Base-by-base conservation (phyloP, 495 filamentous ascomycete species). In the Platismatia glauca region DNA sequence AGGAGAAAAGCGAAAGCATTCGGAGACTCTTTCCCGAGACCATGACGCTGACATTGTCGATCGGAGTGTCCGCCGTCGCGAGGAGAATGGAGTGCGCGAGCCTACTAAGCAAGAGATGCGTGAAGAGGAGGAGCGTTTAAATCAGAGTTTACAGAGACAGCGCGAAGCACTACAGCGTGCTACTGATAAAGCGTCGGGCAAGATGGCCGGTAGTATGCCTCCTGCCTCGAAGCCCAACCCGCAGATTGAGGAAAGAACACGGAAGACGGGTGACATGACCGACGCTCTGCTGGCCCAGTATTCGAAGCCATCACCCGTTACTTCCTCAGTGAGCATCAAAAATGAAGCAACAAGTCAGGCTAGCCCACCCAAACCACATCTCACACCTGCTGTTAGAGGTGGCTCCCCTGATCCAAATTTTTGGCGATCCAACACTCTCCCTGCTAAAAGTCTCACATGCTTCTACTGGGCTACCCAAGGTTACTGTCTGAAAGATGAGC, bases 1-100 rank as follows among this genome's bases (percentile, higher is more conserved):
- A 41, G 55, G 55, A 37, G 55, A 58, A 31, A 58, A 58, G 18
- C 34, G 55, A 38, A 58, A 58, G 55, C 55, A 34, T 24, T 37
- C n/a, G 20, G 55, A 58, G 15, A 38, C n/a, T 0, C 33, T 53
- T 12, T 22, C 29, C 3, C 50, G 50, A 33, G 22, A 58, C 34
- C 34, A 39, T 37, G 55, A 39, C 5, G 34, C 55, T 11, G 50
- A 53, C 1, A 29, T 15, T 33, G 50, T 15, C 2, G 50, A 33
- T 18, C 50, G 50, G 6, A 53, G 29, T 31, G 29, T 53, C 13
- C 50, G 50, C 29, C 50, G 29, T 33, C 50, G 50, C 50, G 35
- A 58, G 16, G 55, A 58, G n/a, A 58, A 58, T 7, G 55, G 34
- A 58, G 8, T 6, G 34, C 34, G 38, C 35, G 35, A 58, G 34